Base-by-base conservation (phyloP, 176 grass and related monocot species). In the Urochloa ruziziensis region DNA sequence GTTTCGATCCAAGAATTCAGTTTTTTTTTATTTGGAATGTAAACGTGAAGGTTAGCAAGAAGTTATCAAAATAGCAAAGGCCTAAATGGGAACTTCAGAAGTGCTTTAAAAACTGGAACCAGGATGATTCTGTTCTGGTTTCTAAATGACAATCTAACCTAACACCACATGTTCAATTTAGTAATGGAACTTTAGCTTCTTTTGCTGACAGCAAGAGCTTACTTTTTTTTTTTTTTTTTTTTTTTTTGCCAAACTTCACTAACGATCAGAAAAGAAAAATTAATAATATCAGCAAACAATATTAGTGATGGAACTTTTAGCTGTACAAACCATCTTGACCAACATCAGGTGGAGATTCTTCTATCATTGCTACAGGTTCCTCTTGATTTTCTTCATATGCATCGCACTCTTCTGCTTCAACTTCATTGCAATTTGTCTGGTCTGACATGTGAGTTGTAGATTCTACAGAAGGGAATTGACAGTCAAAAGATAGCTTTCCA, bases 371-470 rank as follows among this genome's bases (percentile, higher is more conserved):
- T 58, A 93, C 75, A 81, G 83, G 91, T 63, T 96, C 94, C 49
- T 93, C 94, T 64, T 96, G 88, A 56, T 89, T 93, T 83, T 95
- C 93, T 87, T 93, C 94, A 67, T 91, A 96, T 21, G 70, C 80
- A 58, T 91, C 94, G 40, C 75, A 82, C 60, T 96, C 94, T 80
- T 96, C 94, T 82, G 82, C 75, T 84, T 91, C 86, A 5, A 82
- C 84, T 69, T 93, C 84, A 30, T 85, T 86, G 69, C 87, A 89
- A 81, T 82, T 75, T 60, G 85, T 83, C 65, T 84, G 94, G 59
- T 86, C 83, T 71, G 78, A 60, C 69, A 81, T 60, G 46, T 51
- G 34, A 2, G 83, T 91, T 75, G 82, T 86, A 75, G 72, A 86
- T n/a, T 89, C 94, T 96, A 72, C 37, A 69, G 40, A 65, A 53